phyloP scores from a whole-genome alignment of 1,284 basidiomycete genomes.

The Hymenochaete sp. region DNA sequence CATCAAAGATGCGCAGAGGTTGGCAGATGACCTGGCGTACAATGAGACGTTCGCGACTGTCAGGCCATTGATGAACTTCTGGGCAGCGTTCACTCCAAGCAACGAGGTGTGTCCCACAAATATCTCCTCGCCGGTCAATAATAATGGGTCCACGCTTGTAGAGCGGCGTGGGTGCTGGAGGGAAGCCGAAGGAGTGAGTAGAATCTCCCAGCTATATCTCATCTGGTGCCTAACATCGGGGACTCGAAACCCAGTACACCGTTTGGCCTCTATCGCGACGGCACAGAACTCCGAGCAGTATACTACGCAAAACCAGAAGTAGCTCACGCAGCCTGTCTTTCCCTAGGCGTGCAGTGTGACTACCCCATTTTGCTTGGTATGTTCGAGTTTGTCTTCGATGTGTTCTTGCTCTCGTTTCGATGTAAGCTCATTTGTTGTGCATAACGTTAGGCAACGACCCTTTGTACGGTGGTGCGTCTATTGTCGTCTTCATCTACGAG shows the following conservation, averaged over 20 bases:
- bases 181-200: constrained; percentile 57
- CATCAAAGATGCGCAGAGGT: constrained; percentile 53
- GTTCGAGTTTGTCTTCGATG: constrained; percentile 17
- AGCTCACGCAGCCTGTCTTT: constrained; percentile 60
- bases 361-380: constrained; percentile 70
- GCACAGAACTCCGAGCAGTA: constrained; percentile 72
- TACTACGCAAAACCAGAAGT: constrained; percentile 62
- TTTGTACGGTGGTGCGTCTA: constrained; percentile 66
- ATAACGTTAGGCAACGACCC: constrained; percentile 70
- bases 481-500: neutral
- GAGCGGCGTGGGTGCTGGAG: constrained; percentile 71
- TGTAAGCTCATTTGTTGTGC: no score
- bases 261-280: constrained; percentile 73
- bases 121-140: constrained; percentile 6
- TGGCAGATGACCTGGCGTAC: constrained; percentile 61
- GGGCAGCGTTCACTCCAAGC: constrained; percentile 72
- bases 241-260: constrained; percentile 43
- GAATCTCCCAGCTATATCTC: neutral
- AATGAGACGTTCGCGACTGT: constrained; percentile 76
- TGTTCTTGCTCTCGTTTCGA: constrained; percentile 8
- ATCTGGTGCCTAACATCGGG: neutral
- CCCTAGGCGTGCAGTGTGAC: constrained; percentile 60
- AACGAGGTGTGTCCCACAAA: constrained; percentile 39
- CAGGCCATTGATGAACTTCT: constrained; percentile 71
- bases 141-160: constrained; percentile 26